Evolutionary conservation across 2,329 filamentous ascomycete genomes (phyloP), one percentile per base, ranked within the genome.

Genomic region (Purpureocillium lavendulum): DNA sequence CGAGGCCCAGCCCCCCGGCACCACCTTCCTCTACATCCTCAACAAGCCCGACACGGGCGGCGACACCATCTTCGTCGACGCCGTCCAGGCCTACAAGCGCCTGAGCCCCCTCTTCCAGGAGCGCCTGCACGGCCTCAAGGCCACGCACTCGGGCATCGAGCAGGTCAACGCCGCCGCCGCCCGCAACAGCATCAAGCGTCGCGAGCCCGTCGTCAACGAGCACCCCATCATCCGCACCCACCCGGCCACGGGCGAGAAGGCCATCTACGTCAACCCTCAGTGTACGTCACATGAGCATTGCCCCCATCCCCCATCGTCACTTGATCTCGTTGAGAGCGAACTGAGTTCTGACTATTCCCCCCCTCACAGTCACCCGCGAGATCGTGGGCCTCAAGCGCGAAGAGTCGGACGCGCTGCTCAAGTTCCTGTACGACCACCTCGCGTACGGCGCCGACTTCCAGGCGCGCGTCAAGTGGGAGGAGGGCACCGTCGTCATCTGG

Each of bases 321-420:
- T n/a, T n/a, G n/a, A n/a, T n/a, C n/a, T n/a, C n/a, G n/a, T n/a
- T n/a, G 10, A 26, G 10, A 26, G 21, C 5, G 10, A 26, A 26
- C 10, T 5, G 6, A 26, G 21, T 5, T 17, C 13, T 14, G 4
- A 8, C 9, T 8, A 15, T 2, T 5, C 12, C 9, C 8, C 8
- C 35, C 10, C 13, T 8, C n/a, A 15, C 38, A 85, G 81, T 92
- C 64, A 90, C 85, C 4, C 80, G 86, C 37, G 71, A 80, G 24
- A 90, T 94, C 39, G 75, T 90, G 2, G 87, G 86, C 11, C 76
- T 82, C 54, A 94, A 94, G 64, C 86, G 87, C 56, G 87, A 94
- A 55, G 88, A 94, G 56, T 87, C 81, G 2, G 87, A 94, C 47
- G 71, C 72, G 35, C 66, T 88, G 9, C 70, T 88, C 40, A 79